phyloP scores from a whole-genome alignment of 2,329 filamentous ascomycete genomes.

The Penicillium sp. region DNA sequence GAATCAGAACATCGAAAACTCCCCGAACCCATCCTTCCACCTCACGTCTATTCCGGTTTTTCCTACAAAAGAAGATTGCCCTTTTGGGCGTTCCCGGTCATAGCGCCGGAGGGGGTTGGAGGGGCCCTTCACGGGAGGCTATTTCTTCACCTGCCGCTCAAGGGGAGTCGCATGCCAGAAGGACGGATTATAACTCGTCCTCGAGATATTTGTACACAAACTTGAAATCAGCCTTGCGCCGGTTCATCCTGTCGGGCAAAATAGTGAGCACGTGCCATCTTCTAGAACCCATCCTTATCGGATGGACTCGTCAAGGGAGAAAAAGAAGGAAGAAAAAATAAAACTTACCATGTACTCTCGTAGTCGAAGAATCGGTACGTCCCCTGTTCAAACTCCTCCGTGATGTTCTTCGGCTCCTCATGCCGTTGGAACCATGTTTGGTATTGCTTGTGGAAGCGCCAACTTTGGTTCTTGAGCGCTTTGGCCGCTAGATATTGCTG shows the following conservation, averaged over 20 bases:
- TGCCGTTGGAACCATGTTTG: conserved; percentile 99
- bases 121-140: not conserved
- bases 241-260: conserved; percentile 79
- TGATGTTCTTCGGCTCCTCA: conserved; percentile 97
- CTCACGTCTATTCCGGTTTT: conserved; percentile 11
- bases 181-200: conserved; percentile 67
- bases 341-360: conserved; percentile 89
- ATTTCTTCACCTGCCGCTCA: conserved; percentile 3
- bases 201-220: conserved; percentile 98
- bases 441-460: conserved; percentile 99
- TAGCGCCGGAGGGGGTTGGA: conserved; percentile 4
- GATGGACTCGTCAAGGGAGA: too few relatives aligned
- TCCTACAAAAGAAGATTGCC: conserved; percentile 5
- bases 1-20: not conserved
- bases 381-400: conserved; percentile 96
- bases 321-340: conserved; percentile 7
- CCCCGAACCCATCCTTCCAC: conserved; percentile 4
- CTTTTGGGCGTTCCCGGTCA: conserved; percentile 9
- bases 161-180: not conserved
- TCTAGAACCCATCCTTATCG: not conserved
- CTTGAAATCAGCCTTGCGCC: conserved; percentile 95
- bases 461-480: conserved; percentile 96
- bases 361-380: conserved; percentile 99
- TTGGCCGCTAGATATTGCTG: conserved; percentile 95
- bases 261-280: conserved; percentile 12